These are phyloP conservation scores for Liquidambar formosana DNA, from an alignment of 164 flowering plant genomes.

Conservation along the genomic window DNA sequence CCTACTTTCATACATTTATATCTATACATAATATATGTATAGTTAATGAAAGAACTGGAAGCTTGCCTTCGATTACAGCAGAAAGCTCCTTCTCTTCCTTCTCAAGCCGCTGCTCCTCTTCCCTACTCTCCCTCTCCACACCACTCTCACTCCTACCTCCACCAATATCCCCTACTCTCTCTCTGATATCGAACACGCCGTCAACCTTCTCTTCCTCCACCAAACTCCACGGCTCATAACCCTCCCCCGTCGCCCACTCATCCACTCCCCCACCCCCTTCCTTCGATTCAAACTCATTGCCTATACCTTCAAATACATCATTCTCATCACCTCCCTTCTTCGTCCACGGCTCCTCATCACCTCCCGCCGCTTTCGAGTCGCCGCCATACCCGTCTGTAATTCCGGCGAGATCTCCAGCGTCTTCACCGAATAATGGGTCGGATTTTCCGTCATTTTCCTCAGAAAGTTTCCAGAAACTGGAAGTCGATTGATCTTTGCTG, in stretches of 20 bases:
- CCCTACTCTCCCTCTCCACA: constrained; percentile 6
- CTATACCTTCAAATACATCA: constrained; percentile 14
- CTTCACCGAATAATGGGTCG: constrained; percentile 26
- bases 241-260: constrained; percentile 25
- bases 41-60: background rate
- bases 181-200: constrained; percentile 28
- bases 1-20: too few species aligned
- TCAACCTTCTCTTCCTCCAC: constrained; percentile 29
- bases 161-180: background rate
- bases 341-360: constrained; percentile 18
- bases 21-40: too few species aligned
- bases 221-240: constrained; percentile 37
- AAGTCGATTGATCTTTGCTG: constrained; percentile 1
- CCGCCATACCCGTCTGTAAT: background rate
- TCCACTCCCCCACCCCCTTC: constrained; percentile 7
- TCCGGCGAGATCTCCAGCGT: constrained; percentile 19
- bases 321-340: constrained; percentile 3
- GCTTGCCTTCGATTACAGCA: constrained; percentile 40
- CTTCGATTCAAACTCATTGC: background rate
- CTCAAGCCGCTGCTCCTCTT: constrained; percentile 30
- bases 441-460: constrained; percentile 25
- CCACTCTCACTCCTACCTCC: constrained; percentile 4
- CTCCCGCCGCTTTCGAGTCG: background rate
- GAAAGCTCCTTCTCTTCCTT: constrained; percentile 40
- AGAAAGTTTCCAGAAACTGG: constrained; percentile 40